Base-by-base conservation (phyloP, 2,329 filamentous ascomycete genomes). In the Aspergillus sp. region DNA sequence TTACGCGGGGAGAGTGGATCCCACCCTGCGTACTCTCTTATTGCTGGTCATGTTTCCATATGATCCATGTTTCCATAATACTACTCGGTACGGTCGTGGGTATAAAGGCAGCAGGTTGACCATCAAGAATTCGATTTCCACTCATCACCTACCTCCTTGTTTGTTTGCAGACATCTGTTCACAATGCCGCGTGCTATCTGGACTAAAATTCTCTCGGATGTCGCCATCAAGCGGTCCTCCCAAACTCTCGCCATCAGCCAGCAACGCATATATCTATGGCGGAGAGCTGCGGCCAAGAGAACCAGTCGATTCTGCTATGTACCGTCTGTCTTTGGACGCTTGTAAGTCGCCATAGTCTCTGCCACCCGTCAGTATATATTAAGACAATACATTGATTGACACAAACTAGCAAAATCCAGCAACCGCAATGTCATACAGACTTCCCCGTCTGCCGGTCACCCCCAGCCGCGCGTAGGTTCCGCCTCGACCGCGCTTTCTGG, bases 261-360 rank as follows among this genome's bases (percentile, higher is more conserved):
- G 82, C 13, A 81, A 79, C n/a, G 82, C 84, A 48, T 89, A 86
- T 74, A 81, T 96, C 68, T 96, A 92, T 70, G 91, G 92, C 61
- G 92, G 91, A 66, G 91, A 95, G 73, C 75, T 88, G 53, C 77
- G 81, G 49, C 83, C 89, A 3, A 82, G 87, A 51, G 79, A 90
- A 70, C 88, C 89, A 6, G 83, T 88, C 58, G 90, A 92, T 76
- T 91, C 91, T 70, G 82, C 87, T 66, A 83, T 95, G 73, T 88
- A 92, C 71, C 78, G 86, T 56, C 70, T 94, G 50, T 81, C 82
- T 0, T 77, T 92, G 21, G 15, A 36, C 8, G n/a, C 17, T 8
- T 21, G 68, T 71, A 50, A 58, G 64, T 27, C 10, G 1, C 8
- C 8, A 25, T 2, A 1, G 7, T 8, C 15, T 19, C 23, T 21